Base-by-base conservation (phyloP, 2,329 filamentous ascomycete genomes). In the Diaporthe caulivora region DNA sequence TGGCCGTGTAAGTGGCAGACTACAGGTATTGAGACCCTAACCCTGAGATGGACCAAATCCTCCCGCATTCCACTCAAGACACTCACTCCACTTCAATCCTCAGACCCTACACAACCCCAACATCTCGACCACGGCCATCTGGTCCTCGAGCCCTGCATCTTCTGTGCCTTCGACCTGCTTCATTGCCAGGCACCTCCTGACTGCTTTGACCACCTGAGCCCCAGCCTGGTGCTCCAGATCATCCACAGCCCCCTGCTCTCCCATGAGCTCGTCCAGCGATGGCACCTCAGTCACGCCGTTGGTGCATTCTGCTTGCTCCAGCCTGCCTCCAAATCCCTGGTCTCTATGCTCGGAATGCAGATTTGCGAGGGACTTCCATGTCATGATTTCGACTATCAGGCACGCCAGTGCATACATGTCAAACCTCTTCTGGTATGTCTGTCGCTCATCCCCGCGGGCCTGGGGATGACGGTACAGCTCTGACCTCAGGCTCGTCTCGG, bases 381-480 rank as follows among this genome's bases (percentile, higher is more conserved):
- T 37, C 31, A 72, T 70, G 17, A 76, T 37, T 69, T 76, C 75
- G 1, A 75, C 60, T 7, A 77, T 40, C 8, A 77, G 68, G 54
- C 75, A 75, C 0, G 55, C 77, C n/a, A 77, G 70, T 1, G 75
- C 75, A 58, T 77, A 78, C 65, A 77, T 62, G 47, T 78, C 76
- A 40, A 78, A 78, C n/a, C 75, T 70, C 54, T 77, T 77, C 60
- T 77, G 76, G 49, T 69, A 76, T 15, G 75, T 75, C 70, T 78
- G 74, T n/a, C 76, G 70, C 3, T 64, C 51, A 1, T 40, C 54
- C 11, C 76, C 75, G 10, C 75, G 74, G 15, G 76, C 76, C 29
- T 75, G 60, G 2, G 77, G 75, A 54, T 78, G 76, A 4, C 76
- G 71, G 60, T 77, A 77, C 37, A 78, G 72, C n/a, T 77, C 75